Evolutionary conservation across 139 green algal species (phyloP).

Genomic region (Asterochloris erici): DNA sequence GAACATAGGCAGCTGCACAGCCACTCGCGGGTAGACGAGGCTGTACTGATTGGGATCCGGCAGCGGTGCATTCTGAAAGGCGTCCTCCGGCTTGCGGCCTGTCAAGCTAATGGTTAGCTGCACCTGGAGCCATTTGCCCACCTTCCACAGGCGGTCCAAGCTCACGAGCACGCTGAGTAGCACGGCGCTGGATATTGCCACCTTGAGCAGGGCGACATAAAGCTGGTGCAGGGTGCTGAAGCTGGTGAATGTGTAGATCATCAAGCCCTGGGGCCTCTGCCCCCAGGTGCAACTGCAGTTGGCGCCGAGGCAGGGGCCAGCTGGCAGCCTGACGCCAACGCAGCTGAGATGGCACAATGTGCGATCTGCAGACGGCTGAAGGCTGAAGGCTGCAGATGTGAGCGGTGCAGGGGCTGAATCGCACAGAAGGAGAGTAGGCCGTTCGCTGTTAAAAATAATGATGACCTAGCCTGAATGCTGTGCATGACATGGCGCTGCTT

Average conservation of each 20-base stretch:
- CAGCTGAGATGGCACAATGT: too few relatives aligned
- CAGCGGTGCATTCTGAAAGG: conserved; percentile 32
- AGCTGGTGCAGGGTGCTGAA: conserved; percentile 34
- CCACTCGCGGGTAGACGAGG: conserved; percentile 61
- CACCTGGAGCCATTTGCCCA: conserved; percentile 39
- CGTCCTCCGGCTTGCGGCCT: conserved; percentile 36
- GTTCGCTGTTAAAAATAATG: too few relatives aligned
- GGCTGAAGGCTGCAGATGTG: background rate
- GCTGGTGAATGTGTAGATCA: conserved; percentile 30
- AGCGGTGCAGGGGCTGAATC: too few relatives aligned
- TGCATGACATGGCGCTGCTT: too few relatives aligned
- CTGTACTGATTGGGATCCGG: conserved; percentile 26
- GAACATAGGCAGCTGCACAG: conserved; percentile 95
- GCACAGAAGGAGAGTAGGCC: too few relatives aligned
- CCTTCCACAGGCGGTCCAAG: conserved; percentile 41
- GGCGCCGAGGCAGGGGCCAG: too few relatives aligned
- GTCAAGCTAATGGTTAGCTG: conserved; percentile 18
- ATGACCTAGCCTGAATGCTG: too few relatives aligned
- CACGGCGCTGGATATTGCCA: conserved; percentile 32
- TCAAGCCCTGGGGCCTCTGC: background rate
- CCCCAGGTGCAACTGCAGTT: too few relatives aligned
- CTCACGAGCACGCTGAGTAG: conserved; percentile 41
- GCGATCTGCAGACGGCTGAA: too few relatives aligned
- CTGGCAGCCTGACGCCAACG: too few relatives aligned
- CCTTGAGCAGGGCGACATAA: conserved; percentile 45